A percentile compares a stretch with the other conserved stretches of the same genome.
Evolutionary conservation across 495 filamentous ascomycete genomes (phyloP).

Genomic region (Penicillium roqueforti): DNA sequence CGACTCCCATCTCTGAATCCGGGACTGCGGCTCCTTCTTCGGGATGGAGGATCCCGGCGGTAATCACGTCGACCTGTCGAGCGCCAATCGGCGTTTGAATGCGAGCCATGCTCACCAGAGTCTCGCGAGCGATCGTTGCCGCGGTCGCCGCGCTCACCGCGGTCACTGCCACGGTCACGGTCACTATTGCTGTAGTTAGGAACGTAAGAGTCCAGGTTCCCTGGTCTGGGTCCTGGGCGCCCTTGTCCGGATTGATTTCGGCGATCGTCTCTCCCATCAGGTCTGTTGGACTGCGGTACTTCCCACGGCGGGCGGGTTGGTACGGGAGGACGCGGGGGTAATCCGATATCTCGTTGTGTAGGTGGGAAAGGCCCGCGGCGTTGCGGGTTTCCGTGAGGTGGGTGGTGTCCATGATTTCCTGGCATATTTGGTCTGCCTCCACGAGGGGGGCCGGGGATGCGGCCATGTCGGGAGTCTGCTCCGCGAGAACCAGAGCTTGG

Average conservation of each 20-base stretch:
- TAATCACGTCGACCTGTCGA: constrained; percentile 26
- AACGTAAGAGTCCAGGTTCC: constrained; percentile 39
- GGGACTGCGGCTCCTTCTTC: constrained; percentile 43
- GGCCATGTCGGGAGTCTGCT: constrained; percentile 30
- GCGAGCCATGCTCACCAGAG: constrained; percentile 15
- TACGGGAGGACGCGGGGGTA: constrained; percentile 40
- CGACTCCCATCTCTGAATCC: constrained; percentile 23
- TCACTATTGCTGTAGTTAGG: constrained; percentile 29
- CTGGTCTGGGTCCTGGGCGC: constrained; percentile 27
- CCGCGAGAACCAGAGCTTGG: constrained; percentile 30
- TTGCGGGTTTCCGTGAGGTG: constrained; percentile 8
- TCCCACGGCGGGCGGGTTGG: constrained; percentile 32
- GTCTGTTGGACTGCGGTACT: constrained; percentile 22
- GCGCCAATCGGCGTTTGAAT: constrained; percentile 23
- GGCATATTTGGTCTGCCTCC: constrained; percentile 22
- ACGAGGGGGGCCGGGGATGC: constrained; percentile 33
- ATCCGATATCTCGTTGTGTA: constrained; percentile 30
- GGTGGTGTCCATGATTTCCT: constrained; percentile 10
- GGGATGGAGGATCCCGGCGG: constrained; percentile 27
- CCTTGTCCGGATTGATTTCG: constrained; percentile 28
- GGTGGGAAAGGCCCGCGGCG: constrained; percentile 28
- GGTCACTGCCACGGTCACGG: constrained; percentile 22
- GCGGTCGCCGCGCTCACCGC: constrained; percentile 24
- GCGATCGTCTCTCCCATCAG: constrained; percentile 29
- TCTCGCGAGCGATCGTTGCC: constrained; percentile 26